phyloP scores from a whole-genome alignment of 768 basidiomycete species.

The Phlebiopsis flavidoalba region DNA sequence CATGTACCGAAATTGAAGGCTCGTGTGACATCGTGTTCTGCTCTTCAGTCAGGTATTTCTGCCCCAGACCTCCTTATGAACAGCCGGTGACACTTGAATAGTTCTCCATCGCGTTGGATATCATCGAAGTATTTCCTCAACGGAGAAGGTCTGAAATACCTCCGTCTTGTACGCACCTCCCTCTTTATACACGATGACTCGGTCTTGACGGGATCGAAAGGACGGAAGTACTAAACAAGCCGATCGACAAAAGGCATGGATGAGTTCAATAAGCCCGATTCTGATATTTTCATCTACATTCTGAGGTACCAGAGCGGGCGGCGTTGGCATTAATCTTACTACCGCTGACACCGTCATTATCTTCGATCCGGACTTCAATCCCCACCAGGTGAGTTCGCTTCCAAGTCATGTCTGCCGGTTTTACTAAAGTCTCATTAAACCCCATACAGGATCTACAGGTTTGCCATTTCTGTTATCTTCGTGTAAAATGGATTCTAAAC shows the following conservation, averaged over 20 bases:
- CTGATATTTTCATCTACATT: conserved; percentile 87
- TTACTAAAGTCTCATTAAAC: background rate
- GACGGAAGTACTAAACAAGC: conserved; percentile 86
- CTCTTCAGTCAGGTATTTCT: conserved; percentile 81
- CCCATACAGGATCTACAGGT: conserved; percentile 78
- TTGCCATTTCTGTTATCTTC: conserved; percentile 19
- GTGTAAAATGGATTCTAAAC: background rate
- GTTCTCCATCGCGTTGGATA: conserved; percentile 85
- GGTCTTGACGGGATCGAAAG: conserved; percentile 30
- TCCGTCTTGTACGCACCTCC: conserved; percentile 56
- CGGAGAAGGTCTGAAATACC: conserved; percentile 76
- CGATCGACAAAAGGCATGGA: conserved; percentile 94
- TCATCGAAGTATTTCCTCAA: conserved; percentile 84
- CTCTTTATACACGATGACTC: background rate
- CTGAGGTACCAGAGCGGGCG: conserved; percentile 91
- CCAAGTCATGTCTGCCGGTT: conserved; percentile 18
- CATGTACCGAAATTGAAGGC: conserved; percentile 75
- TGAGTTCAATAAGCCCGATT: conserved; percentile 82
- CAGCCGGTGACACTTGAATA: conserved; percentile 23
- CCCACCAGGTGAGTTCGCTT: conserved; percentile 53
- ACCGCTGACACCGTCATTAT: conserved; percentile 93
- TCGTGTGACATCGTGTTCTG: conserved; percentile 82
- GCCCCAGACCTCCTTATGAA: background rate
- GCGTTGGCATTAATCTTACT: conserved; percentile 86
- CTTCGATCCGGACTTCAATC: conserved; percentile 97